Percentiles rank a stretch among this genome's conserved stretches.
These are phyloP conservation scores for Penicillium sp. DNA, from an alignment of 2,329 filamentous ascomycete species.

Conservation along the genomic window DNA sequence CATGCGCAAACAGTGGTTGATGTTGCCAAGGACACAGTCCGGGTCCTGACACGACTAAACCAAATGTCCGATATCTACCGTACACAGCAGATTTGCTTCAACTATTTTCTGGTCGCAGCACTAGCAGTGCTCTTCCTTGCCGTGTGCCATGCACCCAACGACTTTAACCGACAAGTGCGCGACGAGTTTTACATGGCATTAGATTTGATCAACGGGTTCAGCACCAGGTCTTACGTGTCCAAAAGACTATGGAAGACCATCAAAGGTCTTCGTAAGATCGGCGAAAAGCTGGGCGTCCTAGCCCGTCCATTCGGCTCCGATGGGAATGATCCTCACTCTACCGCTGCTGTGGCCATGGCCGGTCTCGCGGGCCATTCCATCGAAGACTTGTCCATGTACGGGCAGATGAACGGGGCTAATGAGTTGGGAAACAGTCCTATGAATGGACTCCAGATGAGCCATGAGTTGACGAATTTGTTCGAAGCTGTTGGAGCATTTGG, in stretches of 20 bases:
- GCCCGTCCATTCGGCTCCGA: constrained; percentile 44
- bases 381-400: constrained; percentile 59
- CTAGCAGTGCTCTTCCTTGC: constrained; percentile 67
- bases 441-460: constrained; percentile 62
- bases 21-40: constrained; percentile 67
- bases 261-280: constrained; percentile 64
- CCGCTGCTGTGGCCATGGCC: constrained; percentile 67
- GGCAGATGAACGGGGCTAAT: constrained; percentile 39
- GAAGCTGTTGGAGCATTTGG: constrained; percentile 63
- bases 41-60: constrained; percentile 63
- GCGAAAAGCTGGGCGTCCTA: constrained; percentile 62
- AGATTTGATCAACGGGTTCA: constrained; percentile 65
- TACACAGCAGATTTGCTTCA: constrained; percentile 66
- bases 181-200: constrained; percentile 71
- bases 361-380: constrained; percentile 65
- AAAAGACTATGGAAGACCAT: constrained; percentile 68
- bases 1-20: constrained; percentile 72
- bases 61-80: constrained; percentile 66
- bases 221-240: constrained; percentile 63
- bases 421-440: constrained; percentile 58
- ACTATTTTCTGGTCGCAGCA: constrained; percentile 68
- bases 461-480: constrained; percentile 65
- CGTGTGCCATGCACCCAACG: constrained; percentile 64
- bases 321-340: constrained; percentile 60
- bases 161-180: constrained; percentile 63